A percentile compares a stretch with the other conserved stretches of the same genome.
Conservation (phyloP, 176 grass and related monocot species). For the Oryza meridionalis region DNA sequence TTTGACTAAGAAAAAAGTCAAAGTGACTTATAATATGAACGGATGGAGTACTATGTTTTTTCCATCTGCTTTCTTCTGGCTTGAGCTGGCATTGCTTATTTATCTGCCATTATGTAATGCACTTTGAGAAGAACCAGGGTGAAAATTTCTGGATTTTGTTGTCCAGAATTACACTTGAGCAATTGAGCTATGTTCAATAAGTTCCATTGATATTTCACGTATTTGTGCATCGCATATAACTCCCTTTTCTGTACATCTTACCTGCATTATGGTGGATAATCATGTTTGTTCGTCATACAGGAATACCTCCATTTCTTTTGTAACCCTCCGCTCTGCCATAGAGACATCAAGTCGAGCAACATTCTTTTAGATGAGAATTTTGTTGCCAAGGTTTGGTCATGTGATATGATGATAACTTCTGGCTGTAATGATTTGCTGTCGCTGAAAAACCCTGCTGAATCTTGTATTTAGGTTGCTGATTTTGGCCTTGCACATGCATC, state of each 20-base stretch:
- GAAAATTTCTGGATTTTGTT: neutral
- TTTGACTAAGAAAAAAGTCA: too few relatives aligned
- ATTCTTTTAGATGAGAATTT: slow-evolving; percentile 97
- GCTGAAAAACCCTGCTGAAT: neutral
- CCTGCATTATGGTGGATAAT: neutral
- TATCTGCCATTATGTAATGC: neutral
- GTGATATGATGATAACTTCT: neutral
- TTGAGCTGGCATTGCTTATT: neutral
- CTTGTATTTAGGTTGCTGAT: slow-evolving; percentile 77
- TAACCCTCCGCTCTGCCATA: slow-evolving; percentile 92
- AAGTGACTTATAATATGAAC: too few relatives aligned
- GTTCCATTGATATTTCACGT: neutral
- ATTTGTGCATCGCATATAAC: neutral
- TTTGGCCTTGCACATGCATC: slow-evolving; percentile 98
- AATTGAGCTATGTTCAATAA: neutral
- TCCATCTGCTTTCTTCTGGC: slow-evolving; percentile 10
- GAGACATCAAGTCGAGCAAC: slow-evolving; percentile 97
- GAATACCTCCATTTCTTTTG: slow-evolving; percentile 99
- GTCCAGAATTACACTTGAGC: neutral
- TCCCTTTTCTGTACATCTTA: slow-evolving; percentile 2
- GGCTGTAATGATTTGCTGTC: neutral
- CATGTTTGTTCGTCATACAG: slow-evolving; percentile 47
- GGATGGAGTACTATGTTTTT: neutral
- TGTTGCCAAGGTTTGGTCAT: slow-evolving; percentile 71
- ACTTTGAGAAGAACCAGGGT: slow-evolving; percentile 13